phyloP scores from a whole-genome alignment of 2,329 filamentous ascomycete genomes.

The Trichoderma atroviride region DNA sequence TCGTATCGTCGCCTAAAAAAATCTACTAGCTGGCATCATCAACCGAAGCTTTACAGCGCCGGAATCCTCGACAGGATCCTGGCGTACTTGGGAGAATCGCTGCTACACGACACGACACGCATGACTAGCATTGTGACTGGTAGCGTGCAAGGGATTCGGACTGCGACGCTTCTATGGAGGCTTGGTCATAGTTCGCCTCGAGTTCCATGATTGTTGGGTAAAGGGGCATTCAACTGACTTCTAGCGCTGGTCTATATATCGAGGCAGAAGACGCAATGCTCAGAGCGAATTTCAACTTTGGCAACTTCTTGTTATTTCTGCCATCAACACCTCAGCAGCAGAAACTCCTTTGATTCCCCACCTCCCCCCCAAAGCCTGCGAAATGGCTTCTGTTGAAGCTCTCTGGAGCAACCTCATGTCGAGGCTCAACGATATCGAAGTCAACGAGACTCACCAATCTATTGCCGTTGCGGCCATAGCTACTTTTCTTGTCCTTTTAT shows the following conservation, averaged over 20 bases:
- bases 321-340: background rate
- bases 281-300: background rate
- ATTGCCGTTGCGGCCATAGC: constrained; percentile 32
- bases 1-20: constrained; percentile 1
- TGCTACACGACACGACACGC: background rate
- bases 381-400: constrained; percentile 14
- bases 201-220: background rate
- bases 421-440: constrained; percentile 24
- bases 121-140: constrained; percentile 1
- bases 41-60: background rate
- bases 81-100: background rate
- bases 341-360: background rate
- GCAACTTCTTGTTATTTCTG: background rate
- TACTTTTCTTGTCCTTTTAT: constrained; percentile 34
- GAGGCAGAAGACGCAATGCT: constrained; percentile 2
- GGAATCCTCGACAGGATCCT: constrained; percentile 6
- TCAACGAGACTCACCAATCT: constrained; percentile 32
- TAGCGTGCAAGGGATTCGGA: constrained; percentile 21
- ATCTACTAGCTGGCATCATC: constrained; percentile 20
- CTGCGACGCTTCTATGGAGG: background rate
- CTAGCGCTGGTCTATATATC: constrained; percentile 12
- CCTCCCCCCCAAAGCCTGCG: background rate
- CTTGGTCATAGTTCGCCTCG: background rate
- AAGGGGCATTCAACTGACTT: background rate
- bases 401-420: background rate